phyloP scores from a whole-genome alignment of 257 asterid species.

The Hygrophila difformis region DNA sequence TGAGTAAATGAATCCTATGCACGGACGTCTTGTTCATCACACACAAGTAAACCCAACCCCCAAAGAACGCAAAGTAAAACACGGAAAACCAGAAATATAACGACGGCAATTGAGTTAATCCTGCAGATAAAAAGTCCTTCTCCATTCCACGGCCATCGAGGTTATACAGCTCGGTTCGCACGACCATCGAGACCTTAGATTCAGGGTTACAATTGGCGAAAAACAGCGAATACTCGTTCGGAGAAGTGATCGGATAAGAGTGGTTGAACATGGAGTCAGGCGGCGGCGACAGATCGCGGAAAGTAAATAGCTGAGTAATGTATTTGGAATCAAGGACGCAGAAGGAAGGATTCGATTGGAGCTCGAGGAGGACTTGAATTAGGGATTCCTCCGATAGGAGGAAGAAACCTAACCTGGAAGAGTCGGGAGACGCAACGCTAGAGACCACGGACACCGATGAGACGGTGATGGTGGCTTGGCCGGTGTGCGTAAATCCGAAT shows the following conservation, averaged over 20 bases:
- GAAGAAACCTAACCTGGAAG: slow-evolving; percentile 79
- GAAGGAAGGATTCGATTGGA: slow-evolving; percentile 62
- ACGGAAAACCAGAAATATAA: slow-evolving; percentile 56
- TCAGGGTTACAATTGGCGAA: slow-evolving; percentile 92
- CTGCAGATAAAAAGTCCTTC: slow-evolving; percentile 77
- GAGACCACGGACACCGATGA: slow-evolving; percentile 69
- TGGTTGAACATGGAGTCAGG: slow-evolving; percentile 54
- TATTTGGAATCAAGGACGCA: slow-evolving; percentile 78
- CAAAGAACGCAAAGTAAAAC: slow-evolving; percentile 53
- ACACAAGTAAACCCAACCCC: slow-evolving; percentile 50
- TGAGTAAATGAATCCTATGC: slow-evolving; percentile 79
- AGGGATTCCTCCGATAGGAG: slow-evolving; percentile 79
- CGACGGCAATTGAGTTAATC: slow-evolving; percentile 76
- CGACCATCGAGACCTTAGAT: slow-evolving; percentile 78
- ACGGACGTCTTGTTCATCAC: slow-evolving; percentile 50
- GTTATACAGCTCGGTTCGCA: slow-evolving; percentile 77
- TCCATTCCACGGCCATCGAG: slow-evolving; percentile 50
- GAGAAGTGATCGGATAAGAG: slow-evolving; percentile 68
- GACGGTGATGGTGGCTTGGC: slow-evolving; percentile 58
- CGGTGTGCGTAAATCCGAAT: slow-evolving; percentile 91
- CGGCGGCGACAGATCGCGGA: slow-evolving; percentile 82
- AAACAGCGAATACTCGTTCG: slow-evolving; percentile 83
- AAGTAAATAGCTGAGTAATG: slow-evolving; percentile 54
- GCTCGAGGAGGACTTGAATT: slow-evolving; percentile 73
- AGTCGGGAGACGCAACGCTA: slow-evolving; percentile 36